Base-by-base conservation (phyloP, 2,329 filamentous ascomycete species). In the Rhynchosporium agropyri region DNA sequence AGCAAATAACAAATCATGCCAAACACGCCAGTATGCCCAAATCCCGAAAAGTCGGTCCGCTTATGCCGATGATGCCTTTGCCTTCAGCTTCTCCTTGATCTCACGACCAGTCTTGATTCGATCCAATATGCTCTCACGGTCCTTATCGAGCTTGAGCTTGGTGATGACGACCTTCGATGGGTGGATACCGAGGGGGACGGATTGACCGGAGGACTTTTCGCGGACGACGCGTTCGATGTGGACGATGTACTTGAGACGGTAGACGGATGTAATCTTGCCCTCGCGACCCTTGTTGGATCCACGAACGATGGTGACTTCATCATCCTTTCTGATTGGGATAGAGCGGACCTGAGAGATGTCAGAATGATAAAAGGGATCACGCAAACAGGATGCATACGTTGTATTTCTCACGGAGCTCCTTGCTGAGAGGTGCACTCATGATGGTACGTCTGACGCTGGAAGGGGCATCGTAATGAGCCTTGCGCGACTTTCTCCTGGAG, bases 341-440 rank as follows among this genome's bases (percentile, higher is more conserved):
- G 88, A 89, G 84, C 92, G 92, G 80, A 96, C 92, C 91, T 96
- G 70, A 65, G n/a, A 45, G 58, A 38, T 61, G 62, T 68, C 59
- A 69, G 61, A 31, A 46, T 3, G 13, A 26, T 10, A 13, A 7
- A n/a, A 48, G 28, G n/a, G 9, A 13, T 20, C 28, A 9, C n/a
- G 50, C 28, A 9, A 15, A 1, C 38, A 33, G 13, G n/a, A 20
- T 58, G 79, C 90, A 73, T 86, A 97, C 95, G 82, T 96, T 96
- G 90, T 99, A 91, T 89, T 99, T 95, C 83, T 97, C 93, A 79
- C 92, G 89, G 79, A 99, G 88, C 85, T 99, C 95, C 87, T 97
- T 96, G 85, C 86, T 90, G 74, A 97, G 87, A 76, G 91, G 90
- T 74, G 95, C 93, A 84, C 90, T 94, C 93, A 99, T 97, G 84